phyloP scores from a whole-genome alignment of 2,329 filamentous ascomycete genomes.

The Paracamarosporium sp. region DNA sequence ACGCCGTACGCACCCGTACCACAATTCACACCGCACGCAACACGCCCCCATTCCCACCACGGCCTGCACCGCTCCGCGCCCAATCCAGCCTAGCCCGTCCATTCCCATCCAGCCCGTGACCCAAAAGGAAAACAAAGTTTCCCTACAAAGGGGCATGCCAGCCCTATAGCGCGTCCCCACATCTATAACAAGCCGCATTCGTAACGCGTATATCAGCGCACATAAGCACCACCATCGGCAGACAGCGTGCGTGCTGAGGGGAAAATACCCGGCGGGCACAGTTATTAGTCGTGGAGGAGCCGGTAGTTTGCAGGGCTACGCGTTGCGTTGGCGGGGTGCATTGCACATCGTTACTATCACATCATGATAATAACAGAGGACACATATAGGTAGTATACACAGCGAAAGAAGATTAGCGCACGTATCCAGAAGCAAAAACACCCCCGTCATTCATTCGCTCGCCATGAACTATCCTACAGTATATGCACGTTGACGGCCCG shows the following conservation, averaged over 20 bases:
- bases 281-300: no score
- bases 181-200: not conserved
- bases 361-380: not conserved
- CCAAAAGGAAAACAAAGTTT: no score
- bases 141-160: no score
- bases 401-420: no score
- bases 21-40: no score
- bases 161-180: not conserved
- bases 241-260: no score
- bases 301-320: no score
- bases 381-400: not conserved
- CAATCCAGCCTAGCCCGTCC: not conserved
- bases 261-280: not conserved
- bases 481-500: not conserved
- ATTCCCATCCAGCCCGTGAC: no score
- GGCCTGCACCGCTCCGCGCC: not conserved
- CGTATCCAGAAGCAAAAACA: not conserved
- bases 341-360: not conserved
- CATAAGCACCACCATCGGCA: no score
- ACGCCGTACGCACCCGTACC: no score
- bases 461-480: conserved; percentile 5
- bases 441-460: not conserved
- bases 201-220: no score
- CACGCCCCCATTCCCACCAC: no score
- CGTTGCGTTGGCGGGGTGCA: not conserved